Conservation (phyloP, 495 filamentous ascomycete genomes). For the Aspergillus panamensis region DNA sequence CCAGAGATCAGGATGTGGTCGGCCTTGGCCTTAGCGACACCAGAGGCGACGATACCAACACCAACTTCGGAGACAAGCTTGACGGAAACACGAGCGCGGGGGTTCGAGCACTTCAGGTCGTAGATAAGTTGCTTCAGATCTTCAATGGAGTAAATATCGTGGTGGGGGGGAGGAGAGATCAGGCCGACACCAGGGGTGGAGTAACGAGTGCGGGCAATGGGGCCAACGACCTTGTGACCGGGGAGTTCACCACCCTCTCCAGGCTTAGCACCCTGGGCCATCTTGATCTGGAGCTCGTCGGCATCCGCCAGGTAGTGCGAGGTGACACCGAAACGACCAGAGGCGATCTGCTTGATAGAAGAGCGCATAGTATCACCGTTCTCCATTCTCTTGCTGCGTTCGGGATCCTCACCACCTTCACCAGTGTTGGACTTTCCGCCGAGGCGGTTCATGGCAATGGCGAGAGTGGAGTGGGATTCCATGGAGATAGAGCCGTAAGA, state of each 20-base stretch:
- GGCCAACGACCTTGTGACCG: constrained; percentile 95
- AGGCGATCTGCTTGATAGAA: constrained; percentile 98
- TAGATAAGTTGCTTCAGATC: constrained; percentile 99
- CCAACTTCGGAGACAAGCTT: constrained; percentile 98
- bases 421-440: constrained; percentile 99
- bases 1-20: constrained; percentile 98
- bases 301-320: constrained; percentile 98
- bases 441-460: constrained; percentile 96
- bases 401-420: constrained; percentile 96
- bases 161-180: constrained; percentile 97
- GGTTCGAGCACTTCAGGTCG: constrained; percentile 96
- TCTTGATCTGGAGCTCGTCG: constrained; percentile 99
- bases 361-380: constrained; percentile 99
- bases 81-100: constrained; percentile 90
- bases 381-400: constrained; percentile 79
- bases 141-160: constrained; percentile 99
- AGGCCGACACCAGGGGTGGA: constrained; percentile 98
- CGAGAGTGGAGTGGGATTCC: constrained; percentile 97
- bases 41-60: constrained; percentile 96
- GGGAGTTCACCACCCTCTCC: constrained; percentile 98
- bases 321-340: constrained; percentile 96
- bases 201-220: constrained; percentile 93
- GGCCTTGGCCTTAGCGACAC: constrained; percentile 97
- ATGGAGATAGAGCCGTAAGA: constrained; percentile 99
- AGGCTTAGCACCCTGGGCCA: constrained; percentile 98